These are phyloP conservation scores for Gaertneriomyces semiglobifer DNA, from an alignment of 192 early-diverging fungal species.

Conservation along the genomic window DNA sequence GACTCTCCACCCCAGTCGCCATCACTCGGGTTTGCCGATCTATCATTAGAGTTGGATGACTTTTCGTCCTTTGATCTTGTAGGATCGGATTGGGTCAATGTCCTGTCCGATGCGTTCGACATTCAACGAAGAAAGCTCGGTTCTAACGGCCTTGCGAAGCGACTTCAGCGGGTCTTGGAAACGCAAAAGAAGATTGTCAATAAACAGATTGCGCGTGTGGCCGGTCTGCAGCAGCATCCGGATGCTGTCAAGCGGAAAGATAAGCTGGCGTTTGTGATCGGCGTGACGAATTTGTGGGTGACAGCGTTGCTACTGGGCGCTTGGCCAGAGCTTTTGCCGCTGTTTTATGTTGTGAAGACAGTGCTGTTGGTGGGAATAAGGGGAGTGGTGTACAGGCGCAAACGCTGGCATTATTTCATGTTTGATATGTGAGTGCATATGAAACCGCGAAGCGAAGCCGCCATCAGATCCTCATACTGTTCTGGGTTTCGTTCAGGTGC, in stretches of 20 bases:
- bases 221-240: slow-evolving; percentile 3
- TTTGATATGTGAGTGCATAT: slow-evolving; percentile 19
- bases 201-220: slow-evolving; percentile 2
- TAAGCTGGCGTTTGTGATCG: slow-evolving; percentile 64
- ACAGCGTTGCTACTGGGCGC: slow-evolving; percentile 38
- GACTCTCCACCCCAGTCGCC: not conserved
- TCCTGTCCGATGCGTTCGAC: slow-evolving; percentile 5
- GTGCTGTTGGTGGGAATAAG: slow-evolving; percentile 11
- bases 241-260: slow-evolving; percentile 42
- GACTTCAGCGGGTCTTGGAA: not conserved
- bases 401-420: slow-evolving; percentile 30
- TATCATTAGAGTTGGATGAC: slow-evolving; percentile 14
- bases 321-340: slow-evolving; percentile 6
- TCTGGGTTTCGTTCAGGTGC: slow-evolving; percentile 4
- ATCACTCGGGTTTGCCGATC: slow-evolving; percentile 6
- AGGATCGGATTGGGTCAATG: slow-evolving; percentile 9
- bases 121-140: slow-evolving; percentile 12
- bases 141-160: slow-evolving; percentile 1
- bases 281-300: slow-evolving; percentile 62
- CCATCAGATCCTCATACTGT: not conserved
- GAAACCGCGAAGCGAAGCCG: not conserved
- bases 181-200: slow-evolving; percentile 6
- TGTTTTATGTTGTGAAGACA: slow-evolving; percentile 18
- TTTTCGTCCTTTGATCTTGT: slow-evolving; percentile 23
- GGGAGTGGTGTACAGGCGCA: slow-evolving; percentile 13